Evolutionary conservation across 257 asterid species (phyloP).

Genomic region (Rubia yunnanensis): DNA sequence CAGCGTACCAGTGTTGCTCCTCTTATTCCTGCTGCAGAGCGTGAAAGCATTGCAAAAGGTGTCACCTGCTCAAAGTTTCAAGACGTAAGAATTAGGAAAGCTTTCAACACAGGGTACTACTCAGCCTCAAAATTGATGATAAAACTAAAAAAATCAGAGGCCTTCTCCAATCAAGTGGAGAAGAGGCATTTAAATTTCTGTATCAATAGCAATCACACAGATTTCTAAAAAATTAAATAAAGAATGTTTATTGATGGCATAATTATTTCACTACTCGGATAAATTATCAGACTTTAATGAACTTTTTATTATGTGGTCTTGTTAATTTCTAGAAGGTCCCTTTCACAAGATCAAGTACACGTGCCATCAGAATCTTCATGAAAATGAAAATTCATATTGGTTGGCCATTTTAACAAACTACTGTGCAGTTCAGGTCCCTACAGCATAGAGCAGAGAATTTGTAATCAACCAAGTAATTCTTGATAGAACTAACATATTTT

Average conservation of each 20-base stretch:
- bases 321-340: not conserved
- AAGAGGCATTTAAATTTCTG: not conserved
- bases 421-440: not conserved
- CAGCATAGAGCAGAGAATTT: not conserved
- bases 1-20: constrained; percentile 85
- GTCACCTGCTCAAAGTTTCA: constrained; percentile 56
- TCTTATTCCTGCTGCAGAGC: constrained; percentile 94
- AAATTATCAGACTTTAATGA: not conserved
- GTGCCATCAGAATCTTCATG: not conserved
- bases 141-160: not conserved
- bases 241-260: not conserved
- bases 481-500: not conserved
- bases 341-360: not conserved
- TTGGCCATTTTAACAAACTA: not conserved
- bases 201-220: not conserved
- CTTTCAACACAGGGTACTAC: not conserved
- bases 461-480: not conserved
- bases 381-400: not conserved
- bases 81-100: constrained; percentile 7
- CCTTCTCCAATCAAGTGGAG: constrained; percentile 1
- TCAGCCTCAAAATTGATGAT: not conserved
- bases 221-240: not conserved
- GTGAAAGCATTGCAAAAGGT: constrained; percentile 87
- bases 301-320: not conserved
- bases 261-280: not conserved